A percentile compares a stretch with the other conserved stretches of the same genome.
phyloP scores from a whole-genome alignment of 345 rosid genomes.

The Hypericum perforatum region DNA sequence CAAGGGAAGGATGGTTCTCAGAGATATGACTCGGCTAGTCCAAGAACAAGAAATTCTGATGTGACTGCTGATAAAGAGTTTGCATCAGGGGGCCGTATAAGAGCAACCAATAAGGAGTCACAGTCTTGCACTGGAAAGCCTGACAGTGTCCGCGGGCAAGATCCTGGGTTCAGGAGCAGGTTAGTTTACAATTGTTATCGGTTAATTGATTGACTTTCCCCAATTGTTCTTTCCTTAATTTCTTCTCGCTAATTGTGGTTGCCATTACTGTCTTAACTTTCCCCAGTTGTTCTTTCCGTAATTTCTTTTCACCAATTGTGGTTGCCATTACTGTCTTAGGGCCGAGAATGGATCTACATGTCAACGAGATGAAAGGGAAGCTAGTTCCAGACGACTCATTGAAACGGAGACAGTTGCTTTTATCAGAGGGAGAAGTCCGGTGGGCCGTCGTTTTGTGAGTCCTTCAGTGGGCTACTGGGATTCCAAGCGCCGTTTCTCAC shows the following conservation, averaged over 20 bases:
- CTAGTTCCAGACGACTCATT: constrained; percentile 16
- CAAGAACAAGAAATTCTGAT: constrained; percentile 12
- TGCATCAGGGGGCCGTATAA: constrained; percentile 16
- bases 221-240: background rate
- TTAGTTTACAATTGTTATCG: constrained; percentile 9
- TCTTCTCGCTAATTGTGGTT: background rate
- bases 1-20: constrained; percentile 10
- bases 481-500: constrained; percentile 26
- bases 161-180: constrained; percentile 26
- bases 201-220: background rate
- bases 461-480: constrained; percentile 20
- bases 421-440: constrained; percentile 28
- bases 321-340: constrained; percentile 26
- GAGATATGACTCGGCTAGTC: constrained; percentile 14
- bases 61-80: constrained; percentile 24
- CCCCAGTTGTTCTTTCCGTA: background rate
- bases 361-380: constrained; percentile 20
- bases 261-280: constrained; percentile 19
- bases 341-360: constrained; percentile 21
- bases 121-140: constrained; percentile 18
- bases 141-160: constrained; percentile 7
- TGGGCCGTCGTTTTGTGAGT: constrained; percentile 18
- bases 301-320: background rate
- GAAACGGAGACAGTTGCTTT: constrained; percentile 31
- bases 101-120: constrained; percentile 19